These are phyloP conservation scores for Tuber indicum DNA, from an alignment of 495 filamentous ascomycete species.

Conservation along the genomic window DNA sequence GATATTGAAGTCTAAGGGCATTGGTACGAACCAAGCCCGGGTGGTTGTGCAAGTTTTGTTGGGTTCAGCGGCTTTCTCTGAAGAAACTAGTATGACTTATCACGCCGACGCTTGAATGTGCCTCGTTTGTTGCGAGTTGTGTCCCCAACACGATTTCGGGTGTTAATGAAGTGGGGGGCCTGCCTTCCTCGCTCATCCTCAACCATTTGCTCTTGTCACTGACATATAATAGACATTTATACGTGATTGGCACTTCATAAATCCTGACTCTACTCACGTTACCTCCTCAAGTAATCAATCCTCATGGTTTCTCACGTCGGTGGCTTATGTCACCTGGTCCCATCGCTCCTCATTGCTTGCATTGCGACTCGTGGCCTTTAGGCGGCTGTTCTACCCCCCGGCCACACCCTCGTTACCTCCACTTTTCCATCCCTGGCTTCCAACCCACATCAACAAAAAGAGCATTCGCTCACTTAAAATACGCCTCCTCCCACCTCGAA, in stretches of 20 bases:
- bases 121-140: neutral
- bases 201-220: neutral
- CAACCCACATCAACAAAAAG: neutral
- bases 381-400: neutral
- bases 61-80: neutral
- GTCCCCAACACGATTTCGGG: neutral
- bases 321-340: neutral
- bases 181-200: neutral
- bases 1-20: neutral
- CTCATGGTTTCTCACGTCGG: slow-evolving; percentile 3
- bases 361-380: slow-evolving; percentile 1
- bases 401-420: neutral
- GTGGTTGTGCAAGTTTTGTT: neutral
- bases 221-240: neutral
- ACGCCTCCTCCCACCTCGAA: neutral
- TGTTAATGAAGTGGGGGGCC: neutral
- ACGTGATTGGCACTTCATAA: neutral
- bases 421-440: neutral
- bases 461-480: neutral
- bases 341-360: neutral
- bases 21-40: neutral
- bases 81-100: neutral
- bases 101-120: neutral
- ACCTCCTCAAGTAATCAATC: neutral
- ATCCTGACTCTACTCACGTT: neutral